phyloP scores from a whole-genome alignment of 495 filamentous ascomycete genomes.

The Annulohypoxylon moriforme region DNA sequence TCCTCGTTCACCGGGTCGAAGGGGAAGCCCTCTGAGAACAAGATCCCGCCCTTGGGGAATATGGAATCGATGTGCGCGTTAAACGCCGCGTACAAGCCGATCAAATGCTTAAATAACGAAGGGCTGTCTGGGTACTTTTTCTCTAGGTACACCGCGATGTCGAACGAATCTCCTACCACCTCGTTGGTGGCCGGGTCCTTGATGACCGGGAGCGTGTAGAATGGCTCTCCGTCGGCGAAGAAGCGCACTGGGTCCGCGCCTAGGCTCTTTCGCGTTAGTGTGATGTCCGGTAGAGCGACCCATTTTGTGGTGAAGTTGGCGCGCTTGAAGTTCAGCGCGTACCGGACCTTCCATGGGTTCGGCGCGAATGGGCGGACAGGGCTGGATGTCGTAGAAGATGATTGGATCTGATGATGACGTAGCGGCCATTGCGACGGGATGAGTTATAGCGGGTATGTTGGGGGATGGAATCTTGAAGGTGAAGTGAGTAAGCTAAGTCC shows the following conservation, averaged over 20 bases:
- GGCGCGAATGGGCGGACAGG: conserved; percentile 54
- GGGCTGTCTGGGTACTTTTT: conserved; percentile 57
- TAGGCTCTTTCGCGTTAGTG: conserved; percentile 58
- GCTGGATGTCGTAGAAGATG: conserved; percentile 68
- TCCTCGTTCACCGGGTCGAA: conserved; percentile 60
- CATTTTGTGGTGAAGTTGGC: conserved; percentile 61
- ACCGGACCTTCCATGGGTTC: conserved; percentile 71
- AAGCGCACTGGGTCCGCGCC: conserved; percentile 60
- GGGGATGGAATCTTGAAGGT: neutral
- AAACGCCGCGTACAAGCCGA: conserved; percentile 52
- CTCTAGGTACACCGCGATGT: conserved; percentile 69
- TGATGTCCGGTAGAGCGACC: conserved; percentile 63
- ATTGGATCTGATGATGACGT: neutral
- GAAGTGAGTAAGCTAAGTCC: neutral
- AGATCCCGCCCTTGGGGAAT: conserved; percentile 56
- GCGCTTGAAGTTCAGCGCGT: conserved; percentile 70
- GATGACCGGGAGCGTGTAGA: conserved; percentile 70
- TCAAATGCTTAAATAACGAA: conserved; percentile 10
- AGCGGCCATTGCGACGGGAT: neutral
- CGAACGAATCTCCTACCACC: conserved; percentile 69
- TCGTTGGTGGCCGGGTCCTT: conserved; percentile 56
- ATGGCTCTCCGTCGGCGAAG: conserved; percentile 67
- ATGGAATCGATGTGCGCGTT: conserved; percentile 63
- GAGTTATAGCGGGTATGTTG: neutral
- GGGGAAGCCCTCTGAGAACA: conserved; percentile 52